A percentile compares a stretch with the other conserved stretches of the same genome.
These are phyloP conservation scores for Penicillium tannophilum DNA, from an alignment of 495 filamentous ascomycete genomes.

Conservation along the genomic window DNA sequence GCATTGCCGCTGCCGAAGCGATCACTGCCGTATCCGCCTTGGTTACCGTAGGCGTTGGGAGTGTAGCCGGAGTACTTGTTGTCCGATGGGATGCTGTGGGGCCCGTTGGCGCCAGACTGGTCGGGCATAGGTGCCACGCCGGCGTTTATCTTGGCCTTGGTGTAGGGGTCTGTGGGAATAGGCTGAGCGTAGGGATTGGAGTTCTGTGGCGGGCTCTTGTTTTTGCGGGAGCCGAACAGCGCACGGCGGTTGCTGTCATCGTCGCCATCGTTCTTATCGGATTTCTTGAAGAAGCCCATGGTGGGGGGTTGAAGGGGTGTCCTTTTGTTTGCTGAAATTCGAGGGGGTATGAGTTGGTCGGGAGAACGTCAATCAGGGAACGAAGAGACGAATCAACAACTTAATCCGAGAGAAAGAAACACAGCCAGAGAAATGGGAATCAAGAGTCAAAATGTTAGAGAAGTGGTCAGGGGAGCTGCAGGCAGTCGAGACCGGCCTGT, in stretches of 20 bases:
- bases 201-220: constrained; percentile 54
- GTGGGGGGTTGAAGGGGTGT: constrained; percentile 24
- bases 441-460: constrained; percentile 14
- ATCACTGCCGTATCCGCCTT: constrained; percentile 65
- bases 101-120: constrained; percentile 19
- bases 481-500: constrained; percentile 21
- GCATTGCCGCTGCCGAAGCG: constrained; percentile 52
- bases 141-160: constrained; percentile 55
- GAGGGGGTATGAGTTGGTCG: neutral
- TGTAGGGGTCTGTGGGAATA: constrained; percentile 62
- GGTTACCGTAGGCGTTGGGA: constrained; percentile 62
- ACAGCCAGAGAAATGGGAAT: constrained; percentile 13
- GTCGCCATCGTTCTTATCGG: constrained; percentile 62
- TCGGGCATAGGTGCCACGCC: constrained; percentile 43
- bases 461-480: constrained; percentile 30
- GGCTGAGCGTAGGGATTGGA: constrained; percentile 71
- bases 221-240: constrained; percentile 64
- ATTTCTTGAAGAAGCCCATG: constrained; percentile 71
- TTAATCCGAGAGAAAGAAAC: constrained; percentile 7
- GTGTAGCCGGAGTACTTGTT: constrained; percentile 57
- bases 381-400: neutral
- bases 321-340: neutral
- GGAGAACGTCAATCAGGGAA: constrained; percentile 11
- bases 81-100: constrained; percentile 46
- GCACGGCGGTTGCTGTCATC: constrained; percentile 61